phyloP scores from a whole-genome alignment of 352 stramenopile genomes.

The Globisporangium yorkense region DNA sequence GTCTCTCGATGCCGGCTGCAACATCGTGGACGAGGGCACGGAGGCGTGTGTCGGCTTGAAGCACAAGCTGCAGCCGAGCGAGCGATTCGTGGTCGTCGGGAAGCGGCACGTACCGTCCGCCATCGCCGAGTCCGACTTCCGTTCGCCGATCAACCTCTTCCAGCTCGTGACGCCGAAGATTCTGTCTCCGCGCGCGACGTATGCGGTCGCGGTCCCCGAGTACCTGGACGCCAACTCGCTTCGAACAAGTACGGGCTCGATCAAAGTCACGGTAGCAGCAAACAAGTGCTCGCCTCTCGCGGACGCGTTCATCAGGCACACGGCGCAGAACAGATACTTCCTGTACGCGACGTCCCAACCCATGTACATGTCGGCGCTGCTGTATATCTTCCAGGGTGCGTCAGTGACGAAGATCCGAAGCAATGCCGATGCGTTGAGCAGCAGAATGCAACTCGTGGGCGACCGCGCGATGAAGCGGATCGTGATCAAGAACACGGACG shows the following conservation, averaged over 20 bases:
- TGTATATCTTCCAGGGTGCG: constrained; percentile 56
- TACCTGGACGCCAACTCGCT: constrained; percentile 1
- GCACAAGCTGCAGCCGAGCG: constrained; percentile 11
- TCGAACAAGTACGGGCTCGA: neutral
- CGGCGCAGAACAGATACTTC: constrained; percentile 21
- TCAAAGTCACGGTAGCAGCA: neutral
- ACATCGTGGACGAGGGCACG: neutral
- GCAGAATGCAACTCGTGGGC: constrained; percentile 5
- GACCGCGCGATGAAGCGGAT: constrained; percentile 25
- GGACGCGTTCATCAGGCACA: constrained; percentile 31
- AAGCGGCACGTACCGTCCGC: neutral
- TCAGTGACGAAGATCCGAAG: constrained; percentile 20
- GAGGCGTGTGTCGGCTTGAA: constrained; percentile 25
- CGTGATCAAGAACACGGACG: constrained; percentile 52
- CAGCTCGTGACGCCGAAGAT: constrained; percentile 9
- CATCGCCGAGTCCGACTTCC: constrained; percentile 10
- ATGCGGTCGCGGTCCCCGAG: constrained; percentile 9
- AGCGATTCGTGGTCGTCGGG: constrained; percentile 12
- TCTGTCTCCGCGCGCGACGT: constrained; percentile 7
- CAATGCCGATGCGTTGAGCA: neutral
- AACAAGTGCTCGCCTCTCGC: constrained; percentile 15
- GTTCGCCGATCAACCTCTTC: constrained; percentile 11
- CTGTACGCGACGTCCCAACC: constrained; percentile 19
- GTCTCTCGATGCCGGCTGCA: constrained; percentile 15
- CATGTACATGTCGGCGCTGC: constrained; percentile 34